Conservation (phyloP, 352 stramenopile species). For the Phytopythium montanum region DNA sequence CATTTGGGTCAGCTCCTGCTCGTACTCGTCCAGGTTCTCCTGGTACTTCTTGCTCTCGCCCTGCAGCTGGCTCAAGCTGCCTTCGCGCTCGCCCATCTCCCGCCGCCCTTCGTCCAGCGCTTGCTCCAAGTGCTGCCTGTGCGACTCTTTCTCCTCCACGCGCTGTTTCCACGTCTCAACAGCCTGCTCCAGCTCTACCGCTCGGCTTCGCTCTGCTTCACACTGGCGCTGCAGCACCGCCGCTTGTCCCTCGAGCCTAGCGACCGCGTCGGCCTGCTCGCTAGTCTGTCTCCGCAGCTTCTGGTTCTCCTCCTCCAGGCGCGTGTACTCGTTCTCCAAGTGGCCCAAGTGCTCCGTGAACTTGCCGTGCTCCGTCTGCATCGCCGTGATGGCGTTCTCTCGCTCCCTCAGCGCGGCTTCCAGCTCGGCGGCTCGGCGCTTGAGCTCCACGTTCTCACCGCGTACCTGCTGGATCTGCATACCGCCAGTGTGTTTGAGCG, state of each 20-base stretch:
- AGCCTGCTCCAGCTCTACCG: conserved; percentile 30
- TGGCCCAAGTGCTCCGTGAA: conserved; percentile 40
- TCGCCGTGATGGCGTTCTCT: conserved; percentile 24
- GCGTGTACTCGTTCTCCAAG: conserved; percentile 37
- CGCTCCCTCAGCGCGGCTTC: conserved; percentile 44
- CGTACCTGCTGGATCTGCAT: conserved; percentile 52
- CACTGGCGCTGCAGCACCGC: conserved; percentile 37
- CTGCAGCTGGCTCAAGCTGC: conserved; percentile 32
- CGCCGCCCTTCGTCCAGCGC: conserved; percentile 23
- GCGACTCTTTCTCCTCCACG: conserved; percentile 31
- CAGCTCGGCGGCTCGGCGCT: conserved; percentile 40
- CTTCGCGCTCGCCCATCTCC: conserved; percentile 28
- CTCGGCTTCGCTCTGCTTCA: conserved; percentile 28
- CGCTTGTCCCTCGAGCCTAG: conserved; percentile 38
- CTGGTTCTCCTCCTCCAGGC: conserved; percentile 40
- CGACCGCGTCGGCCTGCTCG: conserved; percentile 34
- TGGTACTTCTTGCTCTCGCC: conserved; percentile 43
- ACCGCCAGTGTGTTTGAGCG: conserved; percentile 44
- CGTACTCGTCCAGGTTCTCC: conserved; percentile 42
- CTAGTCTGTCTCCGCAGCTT: conserved; percentile 32
- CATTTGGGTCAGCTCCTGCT: conserved; percentile 40
- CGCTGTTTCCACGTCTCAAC: conserved; percentile 31
- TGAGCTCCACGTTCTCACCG: conserved; percentile 42
- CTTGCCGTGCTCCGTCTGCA: conserved; percentile 38
- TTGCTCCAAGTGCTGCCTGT: conserved; percentile 25